Base-by-base conservation (phyloP, 768 basidiomycete genomes). In the Termitomyces titanicus region DNA sequence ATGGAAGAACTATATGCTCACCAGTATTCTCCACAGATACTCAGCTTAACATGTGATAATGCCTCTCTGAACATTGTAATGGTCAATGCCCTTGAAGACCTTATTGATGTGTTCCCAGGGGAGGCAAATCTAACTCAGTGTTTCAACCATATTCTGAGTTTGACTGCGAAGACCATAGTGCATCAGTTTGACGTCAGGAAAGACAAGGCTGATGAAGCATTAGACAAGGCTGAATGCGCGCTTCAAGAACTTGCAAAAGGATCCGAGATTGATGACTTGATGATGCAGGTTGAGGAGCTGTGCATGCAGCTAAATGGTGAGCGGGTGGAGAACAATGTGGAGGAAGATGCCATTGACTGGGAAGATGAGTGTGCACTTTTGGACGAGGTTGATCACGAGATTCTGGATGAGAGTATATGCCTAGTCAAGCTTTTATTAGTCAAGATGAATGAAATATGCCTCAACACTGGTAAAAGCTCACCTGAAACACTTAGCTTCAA, bases 101-200 rank as follows among this genome's bases (percentile, higher is more conserved):
- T 63, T 1, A 9, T 78, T 0, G 39, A 34, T 0, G 24, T 17
- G 0, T 74, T 70, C 42, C 51, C 55, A 3, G 70, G 71, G 2
- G n/a, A 25, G 0, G 55, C 52, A 0, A 71, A 63, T 22, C 70
- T 61, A 1, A 66, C 64, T 0, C 46, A 63, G 0, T 80, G 78
- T 55, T 77, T 80, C 49, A 52, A 60, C 0, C 78, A 79, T 44
- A 61, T 73, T 3, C 18, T 77, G 18, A 74, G 72, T 38, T 59
- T 79, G 0, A 61, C 72, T 1, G 73, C 70, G 0, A 73, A 74
- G 45, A 61, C 57, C 0, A 20, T 75, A 0, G 33, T 77, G 0
- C n/a, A n/a, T n/a, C n/a, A n/a, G n/a, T n/a, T n/a, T n/a, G n/a
- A n/a, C n/a, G n/a, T n/a, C n/a, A n/a, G 59, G 4, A 63, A 64